Conservation (phyloP, 345 rosid genomes). For the Gossypium australe region DNA sequence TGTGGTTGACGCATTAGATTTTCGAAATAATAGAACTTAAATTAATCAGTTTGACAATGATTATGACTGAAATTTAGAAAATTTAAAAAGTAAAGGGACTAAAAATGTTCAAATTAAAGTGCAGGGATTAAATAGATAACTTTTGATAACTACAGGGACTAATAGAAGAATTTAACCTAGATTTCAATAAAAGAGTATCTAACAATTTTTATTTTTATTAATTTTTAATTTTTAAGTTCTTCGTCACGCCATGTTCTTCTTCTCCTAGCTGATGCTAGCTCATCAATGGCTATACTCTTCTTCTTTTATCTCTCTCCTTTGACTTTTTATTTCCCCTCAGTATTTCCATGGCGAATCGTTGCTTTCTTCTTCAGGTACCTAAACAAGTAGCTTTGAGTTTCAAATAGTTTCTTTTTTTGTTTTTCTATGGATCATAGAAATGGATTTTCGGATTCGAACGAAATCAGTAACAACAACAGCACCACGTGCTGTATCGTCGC, state of each 20-base stretch:
- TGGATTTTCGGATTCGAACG: slow-evolving; percentile 61
- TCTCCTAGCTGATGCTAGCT: not conserved
- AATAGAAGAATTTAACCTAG: no score
- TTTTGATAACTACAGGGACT: no score
- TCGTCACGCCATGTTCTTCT: not conserved
- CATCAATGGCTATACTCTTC: no score
- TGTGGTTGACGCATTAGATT: no score
- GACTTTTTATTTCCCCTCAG: not conserved
- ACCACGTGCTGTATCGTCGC: slow-evolving; percentile 31
- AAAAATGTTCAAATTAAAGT: no score
- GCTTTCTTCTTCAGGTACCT: not conserved
- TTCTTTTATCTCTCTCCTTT: not conserved
- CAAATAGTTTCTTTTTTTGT: not conserved
- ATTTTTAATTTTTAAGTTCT: not conserved
- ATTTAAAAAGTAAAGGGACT: no score
- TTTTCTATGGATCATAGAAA: slow-evolving; percentile 35
- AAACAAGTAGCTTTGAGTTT: not conserved
- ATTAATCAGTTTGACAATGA: not conserved
- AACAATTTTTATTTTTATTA: not conserved
- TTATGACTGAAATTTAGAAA: not conserved
- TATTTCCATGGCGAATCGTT: not conserved
- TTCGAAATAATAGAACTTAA: not conserved
- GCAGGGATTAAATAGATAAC: no score
- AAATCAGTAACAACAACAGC: slow-evolving; percentile 50
- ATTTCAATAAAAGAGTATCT: no score